Evolutionary conservation across 352 stramenopile species (phyloP).

Genomic region (Blastocystis sp.): DNA sequence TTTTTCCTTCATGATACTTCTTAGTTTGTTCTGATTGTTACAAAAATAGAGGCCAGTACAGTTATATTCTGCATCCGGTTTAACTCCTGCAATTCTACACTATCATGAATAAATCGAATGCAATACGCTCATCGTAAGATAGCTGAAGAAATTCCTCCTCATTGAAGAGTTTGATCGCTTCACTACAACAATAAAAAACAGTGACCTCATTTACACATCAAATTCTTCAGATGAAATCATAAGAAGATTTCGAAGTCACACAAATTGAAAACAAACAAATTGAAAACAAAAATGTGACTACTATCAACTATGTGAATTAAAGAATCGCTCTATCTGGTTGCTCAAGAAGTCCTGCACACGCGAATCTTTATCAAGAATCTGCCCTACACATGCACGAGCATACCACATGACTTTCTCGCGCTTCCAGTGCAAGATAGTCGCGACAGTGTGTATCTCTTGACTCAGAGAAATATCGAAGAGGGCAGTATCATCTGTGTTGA

Average conservation of each 20-base stretch:
- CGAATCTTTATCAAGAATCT: neutral
- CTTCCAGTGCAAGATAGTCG: neutral
- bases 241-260: neutral
- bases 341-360: neutral
- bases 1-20: neutral
- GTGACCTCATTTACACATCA: neutral
- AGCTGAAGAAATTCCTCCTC: neutral
- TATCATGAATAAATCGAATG: neutral
- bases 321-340: neutral
- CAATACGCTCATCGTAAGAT: neutral
- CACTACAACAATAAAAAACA: neutral
- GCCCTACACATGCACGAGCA: neutral
- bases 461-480: neutral
- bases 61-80: neutral
- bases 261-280: slow-evolving; percentile 9
- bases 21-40: neutral
- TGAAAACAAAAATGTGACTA: neutral
- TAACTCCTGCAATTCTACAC: neutral
- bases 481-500: slow-evolving; percentile 27
- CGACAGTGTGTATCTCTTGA: neutral
- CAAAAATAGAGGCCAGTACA: neutral
- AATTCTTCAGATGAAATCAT: neutral
- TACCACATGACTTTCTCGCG: neutral
- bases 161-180: neutral
- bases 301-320: neutral